Evolutionary conservation across 2,329 filamentous ascomycete genomes (phyloP).

Genomic region (Alternaria triticimaculans): DNA sequence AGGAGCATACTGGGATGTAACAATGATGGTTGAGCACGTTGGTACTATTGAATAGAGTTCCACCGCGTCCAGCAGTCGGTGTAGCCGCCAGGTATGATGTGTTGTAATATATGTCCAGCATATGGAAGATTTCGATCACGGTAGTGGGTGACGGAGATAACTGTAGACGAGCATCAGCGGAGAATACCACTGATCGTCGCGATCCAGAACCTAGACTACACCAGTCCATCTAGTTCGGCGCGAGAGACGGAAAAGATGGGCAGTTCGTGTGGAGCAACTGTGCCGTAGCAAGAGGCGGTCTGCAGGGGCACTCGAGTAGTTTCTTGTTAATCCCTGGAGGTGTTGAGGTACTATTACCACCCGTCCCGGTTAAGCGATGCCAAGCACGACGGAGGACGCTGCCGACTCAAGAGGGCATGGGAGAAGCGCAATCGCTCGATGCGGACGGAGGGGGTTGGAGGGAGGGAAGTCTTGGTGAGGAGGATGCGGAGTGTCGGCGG

Average conservation of each 20-base stretch:
- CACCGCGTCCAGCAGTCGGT: background rate
- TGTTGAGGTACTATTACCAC: conserved; percentile 11
- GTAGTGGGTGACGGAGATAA: background rate
- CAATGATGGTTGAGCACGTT: background rate
- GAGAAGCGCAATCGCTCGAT: background rate
- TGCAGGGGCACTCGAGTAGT: background rate
- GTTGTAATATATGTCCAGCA: background rate
- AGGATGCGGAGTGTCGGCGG: background rate
- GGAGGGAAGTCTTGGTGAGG: background rate
- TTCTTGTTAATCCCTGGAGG: background rate
- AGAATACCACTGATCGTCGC: background rate
- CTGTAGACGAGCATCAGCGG: background rate
- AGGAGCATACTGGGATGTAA: too few species aligned
- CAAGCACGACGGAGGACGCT: background rate
- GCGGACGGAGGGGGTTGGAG: background rate
- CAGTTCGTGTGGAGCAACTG: background rate
- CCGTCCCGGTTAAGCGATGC: conserved; percentile 7
- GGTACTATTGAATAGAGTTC: background rate
- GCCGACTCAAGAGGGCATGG: background rate
- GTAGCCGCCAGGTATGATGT: background rate
- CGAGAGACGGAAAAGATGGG: background rate
- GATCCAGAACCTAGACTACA: background rate
- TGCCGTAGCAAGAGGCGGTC: conserved; percentile 10
- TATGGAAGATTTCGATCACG: background rate
- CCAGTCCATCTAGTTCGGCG: background rate